A percentile compares a stretch with the other conserved stretches of the same genome.
These are phyloP conservation scores for Alternaria viburni DNA, from an alignment of 2,329 filamentous ascomycete genomes.

Conservation along the genomic window DNA sequence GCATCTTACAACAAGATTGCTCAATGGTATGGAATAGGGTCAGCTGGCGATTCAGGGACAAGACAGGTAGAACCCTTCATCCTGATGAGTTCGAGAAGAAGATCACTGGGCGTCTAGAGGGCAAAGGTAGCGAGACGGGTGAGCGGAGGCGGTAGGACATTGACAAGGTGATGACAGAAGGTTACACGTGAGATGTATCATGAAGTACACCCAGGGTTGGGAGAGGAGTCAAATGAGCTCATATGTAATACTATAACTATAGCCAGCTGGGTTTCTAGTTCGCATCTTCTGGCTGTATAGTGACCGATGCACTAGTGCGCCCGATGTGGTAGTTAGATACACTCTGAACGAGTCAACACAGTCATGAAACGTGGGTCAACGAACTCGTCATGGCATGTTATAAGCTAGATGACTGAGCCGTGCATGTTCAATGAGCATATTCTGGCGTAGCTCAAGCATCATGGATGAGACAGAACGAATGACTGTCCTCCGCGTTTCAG, in stretches of 20 bases:
- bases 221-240: background rate
- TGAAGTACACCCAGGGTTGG: background rate
- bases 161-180: background rate
- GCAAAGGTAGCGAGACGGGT: slow-evolving; percentile 2
- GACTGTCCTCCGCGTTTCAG: background rate
- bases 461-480: background rate
- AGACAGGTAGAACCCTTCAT: slow-evolving; percentile 55
- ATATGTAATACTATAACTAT: background rate
- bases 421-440: background rate
- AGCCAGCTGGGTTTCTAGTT: background rate
- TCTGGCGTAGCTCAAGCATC: background rate
- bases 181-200: background rate
- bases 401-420: background rate
- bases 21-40: slow-evolving; percentile 55
- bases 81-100: slow-evolving; percentile 53
- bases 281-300: background rate
- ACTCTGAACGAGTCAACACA: background rate
- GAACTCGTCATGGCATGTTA: background rate
- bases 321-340: background rate
- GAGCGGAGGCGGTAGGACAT: background rate
- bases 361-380: background rate
- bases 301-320: background rate
- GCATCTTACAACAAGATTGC: slow-evolving; percentile 53
- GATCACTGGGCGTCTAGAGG: slow-evolving; percentile 37
- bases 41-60: slow-evolving; percentile 56